Percentiles rank a stretch among this genome's conserved stretches.
Conservation (phyloP, 495 filamentous ascomycete species). For the Tuber microsphaerosporum region DNA sequence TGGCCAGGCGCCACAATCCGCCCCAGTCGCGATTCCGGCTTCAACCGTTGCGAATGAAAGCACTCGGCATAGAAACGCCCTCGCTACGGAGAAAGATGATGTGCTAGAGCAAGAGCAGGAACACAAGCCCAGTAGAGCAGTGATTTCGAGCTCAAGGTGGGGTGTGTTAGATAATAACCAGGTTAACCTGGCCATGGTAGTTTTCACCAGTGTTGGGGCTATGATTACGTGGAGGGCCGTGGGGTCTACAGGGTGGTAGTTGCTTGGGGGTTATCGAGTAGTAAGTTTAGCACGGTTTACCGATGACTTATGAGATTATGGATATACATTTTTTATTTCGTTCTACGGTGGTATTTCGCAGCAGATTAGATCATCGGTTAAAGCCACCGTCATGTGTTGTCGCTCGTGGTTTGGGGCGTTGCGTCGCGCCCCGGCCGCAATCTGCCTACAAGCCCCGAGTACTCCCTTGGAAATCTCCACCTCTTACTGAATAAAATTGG, state of each 20-base stretch:
- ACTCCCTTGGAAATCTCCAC: neutral
- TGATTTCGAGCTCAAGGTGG: constrained; percentile 58
- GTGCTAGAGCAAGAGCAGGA: neutral
- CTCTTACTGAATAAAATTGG: neutral
- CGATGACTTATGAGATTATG: neutral
- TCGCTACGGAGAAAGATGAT: constrained; percentile 39
- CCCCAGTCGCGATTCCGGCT: constrained; percentile 28
- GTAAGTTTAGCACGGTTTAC: neutral
- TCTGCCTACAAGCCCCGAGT: neutral
- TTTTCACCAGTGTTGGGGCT: constrained; percentile 66
- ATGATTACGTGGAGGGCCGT: constrained; percentile 53
- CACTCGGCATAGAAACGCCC: neutral
- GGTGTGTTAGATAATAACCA: constrained; percentile 88
- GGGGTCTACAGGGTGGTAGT: constrained; percentile 15
- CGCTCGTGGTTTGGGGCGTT: neutral
- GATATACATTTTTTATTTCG: neutral
- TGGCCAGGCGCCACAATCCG: constrained; percentile 42
- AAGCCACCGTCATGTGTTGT: neutral
- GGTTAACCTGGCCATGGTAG: constrained; percentile 86
- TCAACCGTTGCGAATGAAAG: constrained; percentile 20
- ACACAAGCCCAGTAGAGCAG: constrained; percentile 39
- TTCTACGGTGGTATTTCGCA: neutral
- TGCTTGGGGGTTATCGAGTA: constrained; percentile 13
- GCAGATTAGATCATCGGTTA: neutral
- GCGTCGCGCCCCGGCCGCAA: neutral